Percentiles rank a stretch among this genome's conserved stretches.
phyloP scores from a whole-genome alignment of 106 monocot species.

The Platanthera zijinensis region DNA sequence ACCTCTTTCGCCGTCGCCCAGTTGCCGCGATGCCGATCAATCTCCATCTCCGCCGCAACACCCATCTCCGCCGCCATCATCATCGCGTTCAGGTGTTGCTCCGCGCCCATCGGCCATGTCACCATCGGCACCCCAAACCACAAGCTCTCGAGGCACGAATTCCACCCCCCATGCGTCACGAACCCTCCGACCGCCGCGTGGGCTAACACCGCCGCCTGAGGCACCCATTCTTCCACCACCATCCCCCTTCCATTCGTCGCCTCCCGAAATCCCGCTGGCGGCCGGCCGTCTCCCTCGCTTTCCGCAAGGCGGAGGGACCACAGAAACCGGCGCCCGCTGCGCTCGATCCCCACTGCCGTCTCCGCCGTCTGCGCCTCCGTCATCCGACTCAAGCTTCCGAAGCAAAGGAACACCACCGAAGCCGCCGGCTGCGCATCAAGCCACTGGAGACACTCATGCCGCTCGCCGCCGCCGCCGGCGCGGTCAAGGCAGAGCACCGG shows the following conservation, averaged over 20 bases:
- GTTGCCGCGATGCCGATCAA: not conserved
- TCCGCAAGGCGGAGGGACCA: slow-evolving; percentile 6
- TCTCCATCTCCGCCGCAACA: not conserved
- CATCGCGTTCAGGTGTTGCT: slow-evolving; percentile 32
- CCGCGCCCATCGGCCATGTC: slow-evolving; percentile 32
- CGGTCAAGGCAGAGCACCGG: not conserved
- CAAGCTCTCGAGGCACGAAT: slow-evolving; percentile 46
- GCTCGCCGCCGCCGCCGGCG: not conserved
- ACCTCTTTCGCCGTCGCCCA: slow-evolving; percentile 20
- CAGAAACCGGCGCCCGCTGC: slow-evolving; percentile 3
- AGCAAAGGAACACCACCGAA: slow-evolving; percentile 52
- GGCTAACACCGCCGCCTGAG: slow-evolving; percentile 11
- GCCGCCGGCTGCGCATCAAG: slow-evolving; percentile 30
- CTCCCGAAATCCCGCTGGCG: slow-evolving; percentile 48
- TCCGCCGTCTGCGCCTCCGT: slow-evolving; percentile 21
- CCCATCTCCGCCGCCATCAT: slow-evolving; percentile 13
- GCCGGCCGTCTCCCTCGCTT: slow-evolving; percentile 6
- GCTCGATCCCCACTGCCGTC: not conserved
- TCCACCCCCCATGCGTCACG: slow-evolving; percentile 78
- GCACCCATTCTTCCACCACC: slow-evolving; percentile 12
- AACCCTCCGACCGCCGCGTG: slow-evolving; percentile 18
- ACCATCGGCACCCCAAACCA: slow-evolving; percentile 24
- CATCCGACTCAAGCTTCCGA: slow-evolving; percentile 50
- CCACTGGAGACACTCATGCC: slow-evolving; percentile 27
- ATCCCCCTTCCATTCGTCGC: slow-evolving; percentile 28